Percentiles rank a stretch among this genome's conserved stretches.
These are phyloP conservation scores for Rhodotorula sp. DNA, from an alignment of 1,284 basidiomycete genomes.

Conservation along the genomic window DNA sequence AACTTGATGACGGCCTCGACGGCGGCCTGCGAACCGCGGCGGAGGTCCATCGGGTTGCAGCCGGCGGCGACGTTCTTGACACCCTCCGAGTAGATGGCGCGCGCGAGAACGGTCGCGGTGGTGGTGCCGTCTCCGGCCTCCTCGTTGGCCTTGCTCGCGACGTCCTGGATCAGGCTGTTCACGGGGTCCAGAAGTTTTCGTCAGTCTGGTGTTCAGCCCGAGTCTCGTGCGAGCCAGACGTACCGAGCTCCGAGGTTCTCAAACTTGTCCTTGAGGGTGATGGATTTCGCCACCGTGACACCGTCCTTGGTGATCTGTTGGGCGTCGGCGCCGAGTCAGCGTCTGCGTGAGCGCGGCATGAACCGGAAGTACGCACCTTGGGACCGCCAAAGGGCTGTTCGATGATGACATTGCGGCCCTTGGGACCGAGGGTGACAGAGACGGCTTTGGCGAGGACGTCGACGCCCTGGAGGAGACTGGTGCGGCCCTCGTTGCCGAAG, in stretches of 20 bases:
- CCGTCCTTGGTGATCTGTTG: slow-evolving; percentile 62
- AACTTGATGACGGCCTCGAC: slow-evolving; percentile 93
- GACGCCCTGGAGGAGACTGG: slow-evolving; percentile 90
- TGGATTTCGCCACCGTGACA: slow-evolving; percentile 96
- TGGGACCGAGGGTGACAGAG: slow-evolving; percentile 91
- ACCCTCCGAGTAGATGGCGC: slow-evolving; percentile 96
- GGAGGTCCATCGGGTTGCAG: slow-evolving; percentile 99
- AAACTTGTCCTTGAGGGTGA: slow-evolving; percentile 94
- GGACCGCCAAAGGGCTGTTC: slow-evolving; percentile 96
- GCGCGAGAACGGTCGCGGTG: slow-evolving; percentile 93
- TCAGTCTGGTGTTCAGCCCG: background rate
- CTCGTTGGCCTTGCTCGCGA: slow-evolving; percentile 96
- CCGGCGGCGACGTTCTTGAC: slow-evolving; percentile 99
- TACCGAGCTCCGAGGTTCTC: slow-evolving; percentile 97
- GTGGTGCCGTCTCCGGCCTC: slow-evolving; percentile 97
- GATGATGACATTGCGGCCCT: slow-evolving; percentile 98
- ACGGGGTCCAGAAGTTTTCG: background rate
- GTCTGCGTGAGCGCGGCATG: too few relatives aligned
- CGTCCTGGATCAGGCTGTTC: slow-evolving; percentile 83
- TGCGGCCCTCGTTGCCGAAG: slow-evolving; percentile 93
- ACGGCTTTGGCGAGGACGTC: slow-evolving; percentile 95
- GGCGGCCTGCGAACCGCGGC: slow-evolving; percentile 91
- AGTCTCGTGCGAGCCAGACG: slow-evolving; percentile 43
- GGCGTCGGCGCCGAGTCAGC: background rate
- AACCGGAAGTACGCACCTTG: slow-evolving; percentile 55